phyloP scores from a whole-genome alignment of 805 yeast genomes.

The Hanseniaspora osmophila region DNA sequence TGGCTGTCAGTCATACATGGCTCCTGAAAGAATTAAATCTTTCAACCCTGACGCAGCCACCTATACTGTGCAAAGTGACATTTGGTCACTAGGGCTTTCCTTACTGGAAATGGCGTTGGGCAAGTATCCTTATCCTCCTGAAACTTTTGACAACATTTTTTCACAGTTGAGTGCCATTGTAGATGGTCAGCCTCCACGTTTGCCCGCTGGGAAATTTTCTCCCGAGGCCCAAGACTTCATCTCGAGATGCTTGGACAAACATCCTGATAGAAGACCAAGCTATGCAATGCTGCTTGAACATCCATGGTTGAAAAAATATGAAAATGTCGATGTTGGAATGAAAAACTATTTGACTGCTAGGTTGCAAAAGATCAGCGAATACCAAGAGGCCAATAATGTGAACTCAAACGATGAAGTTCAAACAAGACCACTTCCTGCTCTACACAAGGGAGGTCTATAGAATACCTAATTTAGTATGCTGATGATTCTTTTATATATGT shows the following conservation, averaged over 20 bases:
- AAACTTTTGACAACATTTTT: slow-evolving; percentile 77
- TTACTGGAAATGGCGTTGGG: slow-evolving; percentile 84
- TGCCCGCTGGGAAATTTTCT: slow-evolving; percentile 51
- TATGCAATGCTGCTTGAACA: slow-evolving; percentile 63
- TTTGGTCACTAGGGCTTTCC: slow-evolving; percentile 87
- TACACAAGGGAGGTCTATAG: slow-evolving; percentile 25
- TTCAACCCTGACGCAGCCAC: slow-evolving; percentile 60
- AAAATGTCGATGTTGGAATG: slow-evolving; percentile 27
- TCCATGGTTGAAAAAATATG: slow-evolving; percentile 62
- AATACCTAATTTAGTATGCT: not conserved
- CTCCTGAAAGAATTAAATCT: slow-evolving; percentile 86
- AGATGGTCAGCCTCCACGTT: slow-evolving; percentile 82
- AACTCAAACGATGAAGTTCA: not conserved
- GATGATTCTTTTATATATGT: too few species aligned
- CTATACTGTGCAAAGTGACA: slow-evolving; percentile 86
- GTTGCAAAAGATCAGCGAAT: slow-evolving; percentile 18
- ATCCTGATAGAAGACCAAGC: slow-evolving; percentile 68
- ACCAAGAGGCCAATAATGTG: slow-evolving; percentile 12
- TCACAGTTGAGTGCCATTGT: slow-evolving; percentile 91
- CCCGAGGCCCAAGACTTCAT: slow-evolving; percentile 76
- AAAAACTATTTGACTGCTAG: slow-evolving; percentile 25
- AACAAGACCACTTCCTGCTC: slow-evolving; percentile 16
- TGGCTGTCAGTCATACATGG: slow-evolving; percentile 98
- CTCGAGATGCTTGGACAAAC: slow-evolving; percentile 58
- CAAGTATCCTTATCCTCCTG: slow-evolving; percentile 91